Base-by-base conservation (phyloP, 495 filamentous ascomycete genomes). In the Ramalina peruviana region DNA sequence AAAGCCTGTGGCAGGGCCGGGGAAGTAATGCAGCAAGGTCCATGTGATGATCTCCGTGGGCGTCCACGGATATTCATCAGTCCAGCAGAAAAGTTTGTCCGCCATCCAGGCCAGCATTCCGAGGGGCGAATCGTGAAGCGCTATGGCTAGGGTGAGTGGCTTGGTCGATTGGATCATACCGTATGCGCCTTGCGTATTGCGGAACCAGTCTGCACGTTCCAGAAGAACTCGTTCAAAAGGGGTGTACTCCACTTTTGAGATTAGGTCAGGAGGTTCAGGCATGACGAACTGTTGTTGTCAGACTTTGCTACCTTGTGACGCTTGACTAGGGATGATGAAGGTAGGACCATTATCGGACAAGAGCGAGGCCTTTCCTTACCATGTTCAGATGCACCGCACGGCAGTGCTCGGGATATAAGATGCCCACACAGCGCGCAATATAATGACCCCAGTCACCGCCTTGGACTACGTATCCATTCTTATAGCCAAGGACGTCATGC, bases 381-480 rank as follows among this genome's bases (percentile, higher is more conserved):
- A 58, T 60, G 49, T 59, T 61, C 26, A 54, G 17, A 48, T 57
- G 57, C 13, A 56, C 40, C 13, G 60, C 55, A 37, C 53, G 41
- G 3, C 60, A 55, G 7, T 54, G 39, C 10, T 56, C 37, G 10
- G 62, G 60, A 48, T 57, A 62, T 19, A 58, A 43, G 12, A 57
- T 49, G 7, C 58, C 62, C 9, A 60, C 42, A 27, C 45, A 54
- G 17, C 62, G 60, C 26, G 55, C 51, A 38, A 67, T 58, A 33
- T 60, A 54, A 3, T 55, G 54, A 5, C 63, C 63, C 47, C 57
- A 57, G 36, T 66, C 63, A 23, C 63, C 61, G n/a, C 60, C 63
- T 27, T 66, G 63, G 11, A 55, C 58, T 17, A 64, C 58, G 36
- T 62, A 64, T 33, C 30, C 30, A 15, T 58, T 43, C 16, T 49